Conservation (phyloP, 805 yeast genomes). For the Saturnispora halmiae region DNA sequence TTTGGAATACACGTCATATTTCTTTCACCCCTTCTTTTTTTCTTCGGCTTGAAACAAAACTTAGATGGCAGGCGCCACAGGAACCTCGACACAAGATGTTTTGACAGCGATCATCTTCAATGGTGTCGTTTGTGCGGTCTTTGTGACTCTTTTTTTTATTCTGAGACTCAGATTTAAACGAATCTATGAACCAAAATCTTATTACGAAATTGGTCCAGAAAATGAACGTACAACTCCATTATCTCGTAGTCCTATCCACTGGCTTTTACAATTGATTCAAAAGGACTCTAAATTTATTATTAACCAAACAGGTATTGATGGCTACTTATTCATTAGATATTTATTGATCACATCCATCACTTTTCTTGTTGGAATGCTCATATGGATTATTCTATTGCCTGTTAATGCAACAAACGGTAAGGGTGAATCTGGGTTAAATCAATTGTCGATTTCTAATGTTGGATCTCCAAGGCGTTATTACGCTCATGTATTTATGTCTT, state of each 20-base stretch:
- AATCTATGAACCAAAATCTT: slow-evolving; percentile 77
- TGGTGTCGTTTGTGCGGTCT: slow-evolving; percentile 53
- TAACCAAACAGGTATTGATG: slow-evolving; percentile 88
- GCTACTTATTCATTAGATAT: slow-evolving; percentile 81
- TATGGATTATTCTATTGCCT: slow-evolving; percentile 70
- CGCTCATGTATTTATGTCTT: slow-evolving; percentile 76
- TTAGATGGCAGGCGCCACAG: slow-evolving; percentile 1
- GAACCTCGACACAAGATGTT: slow-evolving; percentile 64
- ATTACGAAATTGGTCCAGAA: slow-evolving; percentile 46
- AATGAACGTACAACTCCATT: slow-evolving; percentile 66
- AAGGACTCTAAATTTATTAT: slow-evolving; percentile 70
- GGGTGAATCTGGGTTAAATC: slow-evolving; percentile 60
- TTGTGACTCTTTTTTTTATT: slow-evolving; percentile 52
- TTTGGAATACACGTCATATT: no score
- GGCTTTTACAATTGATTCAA: slow-evolving; percentile 57
- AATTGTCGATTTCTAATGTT: slow-evolving; percentile 71
- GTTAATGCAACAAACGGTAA: slow-evolving; percentile 66
- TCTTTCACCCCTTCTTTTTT: slow-evolving; percentile 1
- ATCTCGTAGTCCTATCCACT: slow-evolving; percentile 55
- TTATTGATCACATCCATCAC: slow-evolving; percentile 46
- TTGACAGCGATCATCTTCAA: slow-evolving; percentile 63
- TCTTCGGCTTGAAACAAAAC: background rate
- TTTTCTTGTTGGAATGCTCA: slow-evolving; percentile 47
- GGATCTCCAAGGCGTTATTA: slow-evolving; percentile 53
- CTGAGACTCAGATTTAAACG: slow-evolving; percentile 59